Conservation (phyloP, 495 filamentous ascomycete genomes). For the Melanomma pulvis-pyrius region DNA sequence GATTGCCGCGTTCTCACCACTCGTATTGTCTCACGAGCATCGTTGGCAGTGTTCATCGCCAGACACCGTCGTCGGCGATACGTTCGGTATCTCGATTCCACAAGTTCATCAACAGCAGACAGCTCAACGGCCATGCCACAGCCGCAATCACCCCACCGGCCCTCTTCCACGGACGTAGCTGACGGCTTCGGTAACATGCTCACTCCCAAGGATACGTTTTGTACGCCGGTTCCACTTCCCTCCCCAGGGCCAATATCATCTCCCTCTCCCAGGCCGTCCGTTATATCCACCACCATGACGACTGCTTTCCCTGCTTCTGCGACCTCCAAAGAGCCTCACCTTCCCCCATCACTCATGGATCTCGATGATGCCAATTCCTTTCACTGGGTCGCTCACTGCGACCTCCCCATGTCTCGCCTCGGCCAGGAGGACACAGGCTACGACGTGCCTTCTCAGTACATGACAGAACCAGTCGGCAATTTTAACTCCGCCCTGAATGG, state of each 20-base stretch:
- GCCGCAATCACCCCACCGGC: conserved; percentile 33
- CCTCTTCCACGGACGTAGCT: conserved; percentile 16
- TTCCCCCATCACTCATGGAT: conserved; percentile 17
- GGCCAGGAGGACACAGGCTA: conserved; percentile 14
- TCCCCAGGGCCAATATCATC: conserved; percentile 14
- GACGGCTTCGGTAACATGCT: background rate
- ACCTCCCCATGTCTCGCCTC: conserved; percentile 1
- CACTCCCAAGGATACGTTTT: conserved; percentile 14
- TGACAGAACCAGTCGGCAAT: background rate
- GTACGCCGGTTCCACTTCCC: conserved; percentile 15
- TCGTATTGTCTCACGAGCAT: conserved; percentile 30
- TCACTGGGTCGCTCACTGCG: conserved; percentile 20
- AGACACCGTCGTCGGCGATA: conserved; percentile 15
- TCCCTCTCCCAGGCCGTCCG: conserved; percentile 2
- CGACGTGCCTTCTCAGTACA: conserved; percentile 15
- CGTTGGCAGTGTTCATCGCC: conserved; percentile 34
- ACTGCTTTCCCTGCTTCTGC: conserved; percentile 8
- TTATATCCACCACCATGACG: conserved; percentile 9
- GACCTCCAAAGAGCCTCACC: conserved; percentile 7
- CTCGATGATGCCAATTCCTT: conserved; percentile 1
- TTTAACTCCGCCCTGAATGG: conserved; percentile 18
- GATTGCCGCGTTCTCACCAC: conserved; percentile 19
- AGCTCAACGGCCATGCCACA: conserved; percentile 29
- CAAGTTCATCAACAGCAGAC: conserved; percentile 21
- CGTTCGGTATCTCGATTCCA: background rate